A percentile compares a stretch with the other conserved stretches of the same genome.
These are phyloP conservation scores for Zizania latifolia DNA, from an alignment of 176 grass and related monocot species.

Conservation along the genomic window DNA sequence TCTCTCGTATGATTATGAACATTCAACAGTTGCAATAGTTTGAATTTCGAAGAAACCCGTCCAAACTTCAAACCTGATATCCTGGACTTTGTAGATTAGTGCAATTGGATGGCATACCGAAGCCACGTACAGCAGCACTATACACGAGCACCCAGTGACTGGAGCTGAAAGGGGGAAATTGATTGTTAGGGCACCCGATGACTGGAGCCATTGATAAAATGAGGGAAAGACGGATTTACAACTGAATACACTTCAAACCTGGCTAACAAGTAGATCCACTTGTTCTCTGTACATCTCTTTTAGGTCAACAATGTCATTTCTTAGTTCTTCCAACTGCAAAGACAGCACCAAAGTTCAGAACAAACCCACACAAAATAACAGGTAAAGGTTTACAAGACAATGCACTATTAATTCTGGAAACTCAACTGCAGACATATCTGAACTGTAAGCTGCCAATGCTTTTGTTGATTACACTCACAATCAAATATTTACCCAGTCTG, in stretches of 20 bases:
- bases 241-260: constrained; percentile 45
- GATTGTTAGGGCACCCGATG: constrained; percentile 28
- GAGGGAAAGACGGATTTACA: not conserved
- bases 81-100: not conserved
- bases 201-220: constrained; percentile 21
- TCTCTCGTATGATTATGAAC: constrained; percentile 26
- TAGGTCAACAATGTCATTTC: constrained; percentile 92
- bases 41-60: constrained; percentile 9
- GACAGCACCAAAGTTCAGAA: not conserved
- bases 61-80: constrained; percentile 16
- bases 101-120: not conserved
- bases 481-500: not conserved
- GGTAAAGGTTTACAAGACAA: not conserved
- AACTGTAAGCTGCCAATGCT: not conserved
- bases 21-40: not conserved
- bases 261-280: constrained; percentile 99
- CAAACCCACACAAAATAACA: not conserved
- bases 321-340: constrained; percentile 89
- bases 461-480: not conserved
- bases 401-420: not conserved
- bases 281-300: constrained; percentile 99
- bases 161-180: constrained; percentile 18
- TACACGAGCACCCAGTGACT: constrained; percentile 48
- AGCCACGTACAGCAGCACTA: constrained; percentile 3
- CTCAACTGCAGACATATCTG: not conserved